Evolutionary conservation across 305 asterid species (phyloP).

Genomic region (Fraxinus albicans): DNA sequence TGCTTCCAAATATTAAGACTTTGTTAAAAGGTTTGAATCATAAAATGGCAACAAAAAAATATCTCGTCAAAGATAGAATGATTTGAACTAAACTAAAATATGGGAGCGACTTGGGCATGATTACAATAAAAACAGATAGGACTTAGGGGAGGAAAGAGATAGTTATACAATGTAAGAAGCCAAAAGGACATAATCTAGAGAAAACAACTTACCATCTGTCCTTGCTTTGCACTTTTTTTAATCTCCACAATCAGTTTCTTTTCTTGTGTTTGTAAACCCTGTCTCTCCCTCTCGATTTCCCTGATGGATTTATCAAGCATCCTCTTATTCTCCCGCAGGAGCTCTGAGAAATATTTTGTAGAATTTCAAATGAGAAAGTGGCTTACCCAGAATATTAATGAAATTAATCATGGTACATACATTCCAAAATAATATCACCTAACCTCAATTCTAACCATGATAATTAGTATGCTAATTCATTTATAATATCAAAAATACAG

Average conservation of each 20-base stretch:
- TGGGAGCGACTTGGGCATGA: slow-evolving; percentile 8
- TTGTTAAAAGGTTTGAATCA: neutral
- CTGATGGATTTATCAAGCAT: slow-evolving; percentile 98
- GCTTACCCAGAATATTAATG: neutral
- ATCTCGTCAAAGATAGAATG: neutral
- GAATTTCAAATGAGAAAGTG: slow-evolving; percentile 20
- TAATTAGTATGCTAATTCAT: neutral
- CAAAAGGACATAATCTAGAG: slow-evolving; percentile 5
- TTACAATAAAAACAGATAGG: neutral
- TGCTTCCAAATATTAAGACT: neutral
- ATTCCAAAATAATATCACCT: neutral
- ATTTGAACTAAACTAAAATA: slow-evolving; percentile 13
- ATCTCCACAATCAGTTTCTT: slow-evolving; percentile 92
- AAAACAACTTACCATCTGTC: slow-evolving; percentile 76
- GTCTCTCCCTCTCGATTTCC: slow-evolving; percentile 97
- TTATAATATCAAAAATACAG: neutral
- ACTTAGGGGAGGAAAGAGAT: neutral
- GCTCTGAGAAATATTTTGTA: slow-evolving; percentile 45
- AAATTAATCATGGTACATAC: neutral
- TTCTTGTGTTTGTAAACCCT: slow-evolving; percentile 89
- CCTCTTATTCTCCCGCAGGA: slow-evolving; percentile 95
- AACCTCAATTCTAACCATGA: neutral
- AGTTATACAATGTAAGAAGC: neutral
- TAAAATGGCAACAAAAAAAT: neutral
- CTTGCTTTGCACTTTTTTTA: slow-evolving; percentile 97